Percentiles rank a stretch among this genome's conserved stretches.
phyloP scores from a whole-genome alignment of 2,329 filamentous ascomycete genomes.

The Fragosphaeria purpurea region DNA sequence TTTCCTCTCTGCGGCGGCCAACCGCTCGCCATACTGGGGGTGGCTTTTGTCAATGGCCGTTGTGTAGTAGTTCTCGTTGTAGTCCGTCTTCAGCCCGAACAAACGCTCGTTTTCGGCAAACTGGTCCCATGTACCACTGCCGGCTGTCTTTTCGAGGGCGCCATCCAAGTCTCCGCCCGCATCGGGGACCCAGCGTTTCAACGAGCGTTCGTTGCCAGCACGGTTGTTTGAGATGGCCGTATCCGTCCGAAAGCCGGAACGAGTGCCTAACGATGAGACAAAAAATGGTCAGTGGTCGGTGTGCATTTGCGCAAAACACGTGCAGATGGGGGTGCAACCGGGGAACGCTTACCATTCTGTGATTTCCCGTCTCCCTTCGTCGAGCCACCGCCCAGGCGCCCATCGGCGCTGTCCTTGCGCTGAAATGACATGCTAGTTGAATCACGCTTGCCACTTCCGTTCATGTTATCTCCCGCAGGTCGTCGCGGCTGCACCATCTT shows the following conservation, averaged over 20 bases:
- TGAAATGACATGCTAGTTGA: conserved; percentile 24
- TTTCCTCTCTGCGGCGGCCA: conserved; percentile 70
- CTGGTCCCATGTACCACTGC: conserved; percentile 68
- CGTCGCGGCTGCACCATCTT: conserved; percentile 26
- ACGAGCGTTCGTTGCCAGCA: conserved; percentile 57
- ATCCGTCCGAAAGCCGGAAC: conserved; percentile 72
- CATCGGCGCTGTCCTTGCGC: conserved; percentile 22
- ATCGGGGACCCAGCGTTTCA: conserved; percentile 76
- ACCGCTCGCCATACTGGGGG: conserved; percentile 68
- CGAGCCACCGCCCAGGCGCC: conserved; percentile 13
- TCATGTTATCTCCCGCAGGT: conserved; percentile 18
- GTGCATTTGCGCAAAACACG: too few species aligned
- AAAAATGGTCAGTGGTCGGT: too few species aligned
- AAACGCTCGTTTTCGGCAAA: conserved; percentile 82
- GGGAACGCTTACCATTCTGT: conserved; percentile 27
- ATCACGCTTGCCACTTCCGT: conserved; percentile 20
- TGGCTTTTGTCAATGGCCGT: conserved; percentile 78
- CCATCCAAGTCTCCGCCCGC: conserved; percentile 53
- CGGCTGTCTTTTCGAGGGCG: conserved; percentile 56
- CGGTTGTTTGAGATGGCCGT: conserved; percentile 73
- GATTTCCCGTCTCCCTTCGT: conserved; percentile 17
- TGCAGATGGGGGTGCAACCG: too few species aligned
- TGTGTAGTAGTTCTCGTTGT: conserved; percentile 91
- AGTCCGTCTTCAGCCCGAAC: conserved; percentile 82
- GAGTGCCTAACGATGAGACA: conserved; percentile 41